A percentile compares a stretch with the other conserved stretches of the same genome.
phyloP scores from a whole-genome alignment of 2,329 filamentous ascomycete species.

The Fusarium pininemorale region DNA sequence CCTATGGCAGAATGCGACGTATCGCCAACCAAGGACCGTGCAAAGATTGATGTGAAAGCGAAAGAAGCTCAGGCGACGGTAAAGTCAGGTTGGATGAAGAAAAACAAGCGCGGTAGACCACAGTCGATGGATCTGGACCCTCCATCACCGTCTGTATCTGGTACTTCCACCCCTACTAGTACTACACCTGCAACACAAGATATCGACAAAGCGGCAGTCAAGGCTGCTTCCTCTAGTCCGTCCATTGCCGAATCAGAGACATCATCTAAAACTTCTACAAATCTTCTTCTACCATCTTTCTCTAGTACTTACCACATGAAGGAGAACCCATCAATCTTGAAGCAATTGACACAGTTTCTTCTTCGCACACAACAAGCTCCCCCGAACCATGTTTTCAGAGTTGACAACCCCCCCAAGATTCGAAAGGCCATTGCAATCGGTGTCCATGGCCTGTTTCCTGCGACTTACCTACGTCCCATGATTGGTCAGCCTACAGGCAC shows the following conservation, averaged over 20 bases:
- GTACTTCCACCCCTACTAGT: conserved; percentile 35
- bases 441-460: conserved; percentile 93
- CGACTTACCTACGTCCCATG: conserved; percentile 84
- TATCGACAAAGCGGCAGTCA: conserved; percentile 13
- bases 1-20: conserved; percentile 57
- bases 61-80: conserved; percentile 45
- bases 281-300: conserved; percentile 77
- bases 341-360: conserved; percentile 69
- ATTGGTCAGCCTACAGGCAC: conserved; percentile 96
- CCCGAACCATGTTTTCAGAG: conserved; percentile 76
- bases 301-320: conserved; percentile 72
- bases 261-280: conserved; percentile 58
- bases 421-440: conserved; percentile 92
- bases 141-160: conserved; percentile 42
- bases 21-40: conserved; percentile 48
- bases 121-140: conserved; percentile 60
- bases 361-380: conserved; percentile 64
- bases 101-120: conserved; percentile 57
- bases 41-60: conserved; percentile 39
- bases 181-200: conserved; percentile 28
- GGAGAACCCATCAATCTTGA: conserved; percentile 74
- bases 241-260: conserved; percentile 55
- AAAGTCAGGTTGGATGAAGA: conserved; percentile 50
- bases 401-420: conserved; percentile 75
- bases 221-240: conserved; percentile 40